Evolutionary conservation across 2,329 filamentous ascomycete genomes (phyloP).

Genomic region (Aureobasidium zeae): DNA sequence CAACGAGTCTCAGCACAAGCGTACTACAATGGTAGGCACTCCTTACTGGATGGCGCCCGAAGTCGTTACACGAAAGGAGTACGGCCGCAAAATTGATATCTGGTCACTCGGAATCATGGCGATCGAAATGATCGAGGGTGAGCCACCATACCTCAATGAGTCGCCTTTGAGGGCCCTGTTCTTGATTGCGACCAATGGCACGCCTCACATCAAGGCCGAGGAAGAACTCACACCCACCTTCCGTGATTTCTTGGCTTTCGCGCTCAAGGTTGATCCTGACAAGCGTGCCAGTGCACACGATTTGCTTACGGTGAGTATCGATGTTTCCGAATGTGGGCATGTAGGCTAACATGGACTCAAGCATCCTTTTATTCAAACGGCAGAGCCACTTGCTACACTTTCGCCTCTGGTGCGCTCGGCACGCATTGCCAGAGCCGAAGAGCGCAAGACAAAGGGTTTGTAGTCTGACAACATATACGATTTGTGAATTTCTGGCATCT

Average conservation of each 20-base stretch:
- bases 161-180: slow-evolving; percentile 87
- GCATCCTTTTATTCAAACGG: slow-evolving; percentile 43
- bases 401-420: slow-evolving; percentile 82
- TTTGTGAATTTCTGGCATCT: slow-evolving; percentile 11
- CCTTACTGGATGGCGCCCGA: slow-evolving; percentile 99
- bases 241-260: slow-evolving; percentile 84
- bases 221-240: slow-evolving; percentile 72
- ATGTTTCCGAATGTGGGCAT: not conserved
- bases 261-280: slow-evolving; percentile 92
- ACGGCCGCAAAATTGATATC: slow-evolving; percentile 96
- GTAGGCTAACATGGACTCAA: slow-evolving; percentile 22
- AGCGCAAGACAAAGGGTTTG: slow-evolving; percentile 46
- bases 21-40: slow-evolving; percentile 97
- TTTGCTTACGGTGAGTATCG: slow-evolving; percentile 68
- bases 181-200: slow-evolving; percentile 94
- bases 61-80: slow-evolving; percentile 94
- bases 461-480: slow-evolving; percentile 13
- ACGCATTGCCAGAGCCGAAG: slow-evolving; percentile 72
- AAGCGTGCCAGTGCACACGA: slow-evolving; percentile 94
- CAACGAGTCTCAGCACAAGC: slow-evolving; percentile 93
- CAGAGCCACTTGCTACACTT: slow-evolving; percentile 54
- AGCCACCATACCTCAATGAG: slow-evolving; percentile 93
- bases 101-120: slow-evolving; percentile 99
- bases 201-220: slow-evolving; percentile 89
- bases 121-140: slow-evolving; percentile 99